A percentile compares a stretch with the other conserved stretches of the same genome.
Conservation (phyloP, 2,329 filamentous ascomycete species). For the Penicillium sp. region DNA sequence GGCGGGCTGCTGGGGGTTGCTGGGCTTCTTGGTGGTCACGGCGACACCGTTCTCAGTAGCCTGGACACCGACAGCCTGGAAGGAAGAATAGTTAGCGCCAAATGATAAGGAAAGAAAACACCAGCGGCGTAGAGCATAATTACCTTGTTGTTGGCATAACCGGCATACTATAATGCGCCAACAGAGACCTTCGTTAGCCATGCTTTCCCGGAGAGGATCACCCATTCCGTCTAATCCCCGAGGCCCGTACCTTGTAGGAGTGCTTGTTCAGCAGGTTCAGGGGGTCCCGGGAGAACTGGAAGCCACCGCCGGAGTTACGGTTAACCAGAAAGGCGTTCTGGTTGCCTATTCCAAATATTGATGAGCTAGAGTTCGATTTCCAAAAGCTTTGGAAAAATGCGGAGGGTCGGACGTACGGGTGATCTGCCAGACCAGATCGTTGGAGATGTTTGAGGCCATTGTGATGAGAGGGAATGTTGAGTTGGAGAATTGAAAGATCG, state of each 20-base stretch:
- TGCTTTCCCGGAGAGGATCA: constrained; percentile 13
- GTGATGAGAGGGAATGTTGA: constrained; percentile 22
- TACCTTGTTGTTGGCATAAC: constrained; percentile 92
- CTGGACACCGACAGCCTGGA: constrained; percentile 71
- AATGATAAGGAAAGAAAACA: background rate
- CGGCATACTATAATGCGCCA: constrained; percentile 59
- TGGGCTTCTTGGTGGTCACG: constrained; percentile 75
- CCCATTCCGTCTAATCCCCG: background rate
- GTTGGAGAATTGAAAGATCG: constrained; percentile 22
- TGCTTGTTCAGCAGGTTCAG: constrained; percentile 88
- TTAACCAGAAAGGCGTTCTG: constrained; percentile 90
- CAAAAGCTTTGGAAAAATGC: background rate
- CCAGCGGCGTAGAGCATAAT: constrained; percentile 1
- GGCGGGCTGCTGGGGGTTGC: constrained; percentile 63
- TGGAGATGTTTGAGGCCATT: constrained; percentile 63
- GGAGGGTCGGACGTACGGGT: constrained; percentile 60
- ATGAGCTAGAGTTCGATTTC: constrained; percentile 8
- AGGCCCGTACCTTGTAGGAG: constrained; percentile 64
- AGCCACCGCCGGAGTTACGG: constrained; percentile 67
- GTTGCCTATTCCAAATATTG: constrained; percentile 51
- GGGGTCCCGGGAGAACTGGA: constrained; percentile 87
- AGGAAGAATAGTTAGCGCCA: constrained; percentile 1
- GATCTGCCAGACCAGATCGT: constrained; percentile 90
- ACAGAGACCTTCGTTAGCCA: constrained; percentile 16
- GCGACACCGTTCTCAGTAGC: constrained; percentile 67